Conservation (phyloP, 345 rosid genomes). For the Firmiana major region DNA sequence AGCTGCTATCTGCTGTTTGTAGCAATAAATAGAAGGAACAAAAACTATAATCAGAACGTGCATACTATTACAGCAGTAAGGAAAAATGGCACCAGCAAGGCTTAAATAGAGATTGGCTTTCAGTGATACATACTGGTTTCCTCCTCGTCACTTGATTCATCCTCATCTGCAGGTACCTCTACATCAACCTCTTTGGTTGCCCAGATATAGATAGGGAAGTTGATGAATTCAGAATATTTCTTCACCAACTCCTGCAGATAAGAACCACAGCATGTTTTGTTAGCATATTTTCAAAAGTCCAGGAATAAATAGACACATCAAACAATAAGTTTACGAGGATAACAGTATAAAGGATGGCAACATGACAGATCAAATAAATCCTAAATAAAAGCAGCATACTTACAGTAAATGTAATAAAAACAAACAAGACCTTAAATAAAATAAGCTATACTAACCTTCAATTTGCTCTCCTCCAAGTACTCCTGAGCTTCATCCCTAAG, state of each 20-base stretch:
- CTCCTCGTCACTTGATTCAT: conserved; percentile 75
- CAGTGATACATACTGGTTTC: conserved; percentile 48
- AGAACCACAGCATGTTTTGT: neutral
- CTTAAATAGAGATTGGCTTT: neutral
- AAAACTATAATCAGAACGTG: neutral
- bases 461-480: conserved; percentile 85
- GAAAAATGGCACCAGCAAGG: neutral
- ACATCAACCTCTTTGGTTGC: conserved; percentile 92
- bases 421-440: neutral
- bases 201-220: conserved; percentile 91
- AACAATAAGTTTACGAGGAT: neutral
- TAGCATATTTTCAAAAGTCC: neutral
- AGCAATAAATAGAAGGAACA: conserved; percentile 16
- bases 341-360: neutral
- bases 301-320: neutral
- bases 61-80: neutral
- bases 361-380: neutral
- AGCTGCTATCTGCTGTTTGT: conserved; percentile 45
- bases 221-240: conserved; percentile 95
- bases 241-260: conserved; percentile 81
- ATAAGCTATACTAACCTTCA: conserved; percentile 50
- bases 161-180: conserved; percentile 87
- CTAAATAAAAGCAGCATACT: neutral
- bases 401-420: neutral
- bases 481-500: conserved; percentile 97